Evolutionary conservation across 768 basidiomycete species (phyloP), one percentile per base, ranked within the genome.

Genomic region (Boletus subcaerulescens): DNA sequence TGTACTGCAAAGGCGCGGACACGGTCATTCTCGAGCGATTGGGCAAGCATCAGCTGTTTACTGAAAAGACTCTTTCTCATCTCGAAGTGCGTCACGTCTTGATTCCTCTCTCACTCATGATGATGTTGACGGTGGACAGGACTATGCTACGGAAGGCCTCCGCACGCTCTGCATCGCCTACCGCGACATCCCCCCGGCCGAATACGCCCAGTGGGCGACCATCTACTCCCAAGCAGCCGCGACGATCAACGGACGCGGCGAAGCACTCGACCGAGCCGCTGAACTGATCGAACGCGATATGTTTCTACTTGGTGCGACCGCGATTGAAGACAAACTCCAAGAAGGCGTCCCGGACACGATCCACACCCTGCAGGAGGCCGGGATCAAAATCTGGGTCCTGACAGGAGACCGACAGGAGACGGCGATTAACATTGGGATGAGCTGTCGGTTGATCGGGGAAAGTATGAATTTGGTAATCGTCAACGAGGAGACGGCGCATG

Each of bases 331-430:
- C 71, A 98, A 97, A 71, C 76, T 99, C 14, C 97, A 99, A 68
- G 97, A 99, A 49, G 97, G 97, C 39, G 97, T 99, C 4, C 97
- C 97, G 0, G 97, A 99, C 64, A 87, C 97, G 6, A 99, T 98
- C 46, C 95, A 98, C 68, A 98, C 95, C 0, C 72, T 99, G 44
- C 97, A 99, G 64, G 92, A 91, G 82, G 97, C 97, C 36, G 97
- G 97, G 3, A 97, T 99, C 73, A 99, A 98, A 87, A 86, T 99
- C 17, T 99, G 97, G 97, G 95, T 99, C 9, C 75, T 99, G 48
- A 99, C 97, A 3, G 97, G 97, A 1, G 97, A 99, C 71, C 78
- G 97, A 60, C 97, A 99, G 74, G 97, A 99, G 73, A 99, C 97
- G 2, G 97, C 97, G 15, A 98, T 99, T 73, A 99, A 99, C 65